Evolutionary conservation across 108 stramenopile genomes (phyloP).

Genomic region (Nitzschia putrida): DNA sequence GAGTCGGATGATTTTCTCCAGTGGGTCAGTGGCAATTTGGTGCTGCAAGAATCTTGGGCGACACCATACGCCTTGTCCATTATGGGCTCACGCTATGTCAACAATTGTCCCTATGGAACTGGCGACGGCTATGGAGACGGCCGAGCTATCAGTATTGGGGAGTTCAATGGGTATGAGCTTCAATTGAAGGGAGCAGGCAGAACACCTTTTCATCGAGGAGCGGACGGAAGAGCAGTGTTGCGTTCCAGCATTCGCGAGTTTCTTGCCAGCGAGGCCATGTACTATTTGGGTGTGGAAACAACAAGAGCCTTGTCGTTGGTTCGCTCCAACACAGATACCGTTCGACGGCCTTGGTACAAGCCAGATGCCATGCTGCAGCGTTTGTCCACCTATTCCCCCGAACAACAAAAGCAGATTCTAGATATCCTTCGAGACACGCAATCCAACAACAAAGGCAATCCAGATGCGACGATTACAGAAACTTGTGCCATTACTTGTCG

Average conservation of each 20-base stretch:
- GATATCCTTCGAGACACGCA: conserved; percentile 51
- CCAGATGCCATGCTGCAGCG: conserved; percentile 45
- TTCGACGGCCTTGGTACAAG: conserved; percentile 75
- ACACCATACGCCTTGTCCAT: conserved; percentile 88
- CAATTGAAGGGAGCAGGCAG: conserved; percentile 96
- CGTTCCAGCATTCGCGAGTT: conserved; percentile 94
- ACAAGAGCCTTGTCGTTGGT: conserved; percentile 86
- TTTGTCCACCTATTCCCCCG: conserved; percentile 56
- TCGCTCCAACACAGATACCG: conserved; percentile 53
- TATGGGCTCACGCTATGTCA: conserved; percentile 75
- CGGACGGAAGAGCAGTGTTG: conserved; percentile 94
- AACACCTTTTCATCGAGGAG: conserved; percentile 94
- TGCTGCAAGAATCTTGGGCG: conserved; percentile 67
- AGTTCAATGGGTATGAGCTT: conserved; percentile 80
- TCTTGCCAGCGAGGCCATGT: conserved; percentile 95
- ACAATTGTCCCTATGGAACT: conserved; percentile 82
- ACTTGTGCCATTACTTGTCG: conserved; percentile 87
- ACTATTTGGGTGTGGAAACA: conserved; percentile 83
- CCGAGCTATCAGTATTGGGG: conserved; percentile 77
- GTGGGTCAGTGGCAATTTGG: conserved; percentile 72
- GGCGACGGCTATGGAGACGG: conserved; percentile 92
- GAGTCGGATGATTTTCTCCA: conserved; percentile 59
- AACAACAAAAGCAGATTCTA: conserved; percentile 62
- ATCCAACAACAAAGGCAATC: conserved; percentile 53
- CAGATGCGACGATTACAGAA: conserved; percentile 79